Conservation (phyloP, 2,329 filamentous ascomycete genomes). For the Sclerotinia minor region DNA sequence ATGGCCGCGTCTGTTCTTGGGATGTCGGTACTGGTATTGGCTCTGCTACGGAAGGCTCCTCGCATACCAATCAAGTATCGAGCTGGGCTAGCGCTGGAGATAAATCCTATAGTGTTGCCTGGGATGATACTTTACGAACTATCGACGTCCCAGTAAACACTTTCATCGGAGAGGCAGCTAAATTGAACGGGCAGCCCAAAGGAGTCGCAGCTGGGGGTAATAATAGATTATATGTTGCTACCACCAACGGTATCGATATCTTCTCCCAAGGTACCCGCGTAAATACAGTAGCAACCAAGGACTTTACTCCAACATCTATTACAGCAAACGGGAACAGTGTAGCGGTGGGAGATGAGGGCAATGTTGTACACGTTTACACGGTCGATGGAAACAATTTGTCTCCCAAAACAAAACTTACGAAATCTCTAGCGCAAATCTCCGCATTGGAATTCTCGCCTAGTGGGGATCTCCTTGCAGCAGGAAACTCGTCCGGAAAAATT, state of each 20-base stretch:
- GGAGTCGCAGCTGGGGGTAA: constrained; percentile 60
- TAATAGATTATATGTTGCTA: constrained; percentile 51
- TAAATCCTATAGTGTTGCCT: constrained; percentile 81
- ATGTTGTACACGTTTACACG: constrained; percentile 73
- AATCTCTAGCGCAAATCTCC: constrained; percentile 71
- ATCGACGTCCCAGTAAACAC: constrained; percentile 73
- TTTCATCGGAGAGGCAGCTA: constrained; percentile 68
- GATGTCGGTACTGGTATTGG: constrained; percentile 70
- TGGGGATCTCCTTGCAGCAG: constrained; percentile 76
- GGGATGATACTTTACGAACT: constrained; percentile 87
- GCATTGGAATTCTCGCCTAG: constrained; percentile 79
- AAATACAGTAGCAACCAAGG: constrained; percentile 56
- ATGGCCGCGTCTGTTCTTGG: constrained; percentile 85
- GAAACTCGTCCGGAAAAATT: constrained; percentile 84
- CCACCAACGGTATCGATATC: constrained; percentile 58
- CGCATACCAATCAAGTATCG: constrained; percentile 82
- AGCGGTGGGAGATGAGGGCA: constrained; percentile 75
- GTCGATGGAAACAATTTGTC: constrained; percentile 58
- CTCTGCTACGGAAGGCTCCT: constrained; percentile 72
- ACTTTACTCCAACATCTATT: constrained; percentile 68
- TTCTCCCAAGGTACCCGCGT: constrained; percentile 62
- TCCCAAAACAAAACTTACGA: constrained; percentile 52
- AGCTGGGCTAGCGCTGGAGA: constrained; percentile 65
- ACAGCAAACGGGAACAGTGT: constrained; percentile 67
- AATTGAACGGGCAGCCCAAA: constrained; percentile 79